These are phyloP conservation scores for Thielaviopsis punctulata DNA, from an alignment of 2,329 filamentous ascomycete species.

Conservation along the genomic window DNA sequence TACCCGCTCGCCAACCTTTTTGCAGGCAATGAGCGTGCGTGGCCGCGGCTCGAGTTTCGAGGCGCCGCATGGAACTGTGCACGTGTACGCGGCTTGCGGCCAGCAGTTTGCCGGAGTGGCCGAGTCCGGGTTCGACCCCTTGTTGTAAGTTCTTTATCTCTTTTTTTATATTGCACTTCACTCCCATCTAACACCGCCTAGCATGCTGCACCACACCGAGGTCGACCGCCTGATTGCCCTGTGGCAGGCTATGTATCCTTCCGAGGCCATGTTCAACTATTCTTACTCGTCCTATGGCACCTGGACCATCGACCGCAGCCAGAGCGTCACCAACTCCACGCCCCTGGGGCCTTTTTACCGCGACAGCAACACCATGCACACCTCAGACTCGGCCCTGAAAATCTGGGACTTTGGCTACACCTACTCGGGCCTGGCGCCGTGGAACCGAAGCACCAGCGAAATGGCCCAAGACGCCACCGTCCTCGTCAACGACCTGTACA, in stretches of 20 bases:
- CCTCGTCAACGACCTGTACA: constrained; percentile 21
- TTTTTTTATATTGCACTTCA: constrained; percentile 1
- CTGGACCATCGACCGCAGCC: constrained; percentile 25
- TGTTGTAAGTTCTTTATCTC: constrained; percentile 22
- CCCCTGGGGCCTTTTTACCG: constrained; percentile 34
- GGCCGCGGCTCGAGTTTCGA: constrained; percentile 25
- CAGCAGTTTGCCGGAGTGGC: constrained; percentile 24
- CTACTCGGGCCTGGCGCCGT: constrained; percentile 22
- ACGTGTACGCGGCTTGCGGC: constrained; percentile 25
- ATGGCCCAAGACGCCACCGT: constrained; percentile 18
- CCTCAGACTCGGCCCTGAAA: constrained; percentile 20
- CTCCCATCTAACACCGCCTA: constrained; percentile 8
- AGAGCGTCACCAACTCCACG: constrained; percentile 25
- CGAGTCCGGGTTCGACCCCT: constrained; percentile 28
- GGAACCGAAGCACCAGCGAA: constrained; percentile 18
- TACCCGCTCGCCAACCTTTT: constrained; percentile 21
- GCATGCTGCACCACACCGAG: constrained; percentile 35
- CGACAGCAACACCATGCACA: constrained; percentile 24
- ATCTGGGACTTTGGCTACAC: constrained; percentile 23
- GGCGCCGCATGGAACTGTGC: constrained; percentile 25
- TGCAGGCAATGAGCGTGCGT: constrained; percentile 20
- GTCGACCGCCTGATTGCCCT: constrained; percentile 48
- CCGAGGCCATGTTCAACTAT: constrained; percentile 19
- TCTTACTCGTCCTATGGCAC: constrained; percentile 21
- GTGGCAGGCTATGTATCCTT: constrained; percentile 28